A percentile compares a stretch with the other conserved stretches of the same genome.
phyloP scores from a whole-genome alignment of 2,329 filamentous ascomycete genomes.

The Phaeosphaeriaceae sp. region DNA sequence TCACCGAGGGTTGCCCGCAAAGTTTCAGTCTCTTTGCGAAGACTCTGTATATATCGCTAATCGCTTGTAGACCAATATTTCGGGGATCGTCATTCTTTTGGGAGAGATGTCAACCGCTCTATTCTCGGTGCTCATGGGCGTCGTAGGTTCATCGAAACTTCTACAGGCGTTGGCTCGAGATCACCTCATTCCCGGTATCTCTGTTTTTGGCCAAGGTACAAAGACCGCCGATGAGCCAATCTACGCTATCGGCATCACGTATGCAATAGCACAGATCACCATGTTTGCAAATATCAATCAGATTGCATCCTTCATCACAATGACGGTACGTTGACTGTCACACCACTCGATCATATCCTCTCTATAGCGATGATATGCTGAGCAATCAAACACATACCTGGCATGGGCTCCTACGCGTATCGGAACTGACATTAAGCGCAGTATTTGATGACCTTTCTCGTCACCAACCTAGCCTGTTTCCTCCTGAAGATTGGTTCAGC shows the following conservation, averaged over 20 bases:
- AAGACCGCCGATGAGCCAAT: constrained; percentile 77
- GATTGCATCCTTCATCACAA: constrained; percentile 88
- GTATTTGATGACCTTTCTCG: constrained; percentile 90
- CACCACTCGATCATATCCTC: not conserved
- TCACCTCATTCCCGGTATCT: constrained; percentile 77
- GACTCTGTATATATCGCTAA: not conserved
- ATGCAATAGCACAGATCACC: constrained; percentile 76
- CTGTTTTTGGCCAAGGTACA: constrained; percentile 77
- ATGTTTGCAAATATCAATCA: constrained; percentile 86
- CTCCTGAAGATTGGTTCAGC: constrained; percentile 86
- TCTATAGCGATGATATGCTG: not conserved
- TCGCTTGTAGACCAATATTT: constrained; percentile 70
- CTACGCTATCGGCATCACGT: constrained; percentile 78
- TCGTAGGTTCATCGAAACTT: constrained; percentile 84
- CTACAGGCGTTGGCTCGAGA: constrained; percentile 85
- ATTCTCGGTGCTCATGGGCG: constrained; percentile 87
- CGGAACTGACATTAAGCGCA: constrained; percentile 6
- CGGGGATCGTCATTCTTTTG: constrained; percentile 74
- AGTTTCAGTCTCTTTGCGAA: not conserved
- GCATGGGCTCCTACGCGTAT: not conserved
- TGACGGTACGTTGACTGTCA: constrained; percentile 63
- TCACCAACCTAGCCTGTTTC: constrained; percentile 88
- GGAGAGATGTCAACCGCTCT: constrained; percentile 84
- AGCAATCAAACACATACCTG: not conserved
- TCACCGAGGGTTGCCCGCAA: not conserved